Conservation (phyloP, 371 early-diverging fungal species). For the Rhizopus sp. region DNA sequence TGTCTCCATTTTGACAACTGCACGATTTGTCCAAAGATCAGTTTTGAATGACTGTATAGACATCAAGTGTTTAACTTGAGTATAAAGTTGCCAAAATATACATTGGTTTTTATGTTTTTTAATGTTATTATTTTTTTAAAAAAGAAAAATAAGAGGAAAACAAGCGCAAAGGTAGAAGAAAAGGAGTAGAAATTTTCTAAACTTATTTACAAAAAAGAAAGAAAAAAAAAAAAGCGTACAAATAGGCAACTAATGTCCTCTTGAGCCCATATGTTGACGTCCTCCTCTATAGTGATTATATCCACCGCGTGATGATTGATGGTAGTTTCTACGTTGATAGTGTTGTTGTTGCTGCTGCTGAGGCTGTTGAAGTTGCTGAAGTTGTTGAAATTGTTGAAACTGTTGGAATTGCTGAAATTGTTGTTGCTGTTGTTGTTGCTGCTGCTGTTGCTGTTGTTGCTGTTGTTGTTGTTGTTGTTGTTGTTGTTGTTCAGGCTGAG, state of each 20-base stretch:
- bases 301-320: not conserved
- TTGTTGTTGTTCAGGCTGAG: constrained; percentile 34
- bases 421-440: constrained; percentile 53
- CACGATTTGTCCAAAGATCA: no score
- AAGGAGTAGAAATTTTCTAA: not conserved
- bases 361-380: constrained; percentile 4
- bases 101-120: constrained; percentile 29
- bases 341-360: constrained; percentile 38
- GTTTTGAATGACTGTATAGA: no score
- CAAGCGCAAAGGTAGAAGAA: not conserved
- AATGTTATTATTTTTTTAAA: constrained; percentile 32
- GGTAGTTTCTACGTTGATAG: constrained; percentile 6
- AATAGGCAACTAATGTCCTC: not conserved
- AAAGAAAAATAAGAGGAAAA: constrained; percentile 28
- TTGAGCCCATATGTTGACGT: not conserved
- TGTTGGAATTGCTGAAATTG: constrained; percentile 35
- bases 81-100: constrained; percentile 6
- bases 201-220: constrained; percentile 1
- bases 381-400: constrained; percentile 34
- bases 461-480: constrained; percentile 35
- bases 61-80: no score
- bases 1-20: no score
- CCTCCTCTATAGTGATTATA: not conserved
- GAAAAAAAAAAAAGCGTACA: not conserved
- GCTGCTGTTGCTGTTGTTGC: constrained; percentile 28